These are phyloP conservation scores for Grosmannia serpens DNA, from an alignment of 2,329 filamentous ascomycete genomes.

Conservation along the genomic window DNA sequence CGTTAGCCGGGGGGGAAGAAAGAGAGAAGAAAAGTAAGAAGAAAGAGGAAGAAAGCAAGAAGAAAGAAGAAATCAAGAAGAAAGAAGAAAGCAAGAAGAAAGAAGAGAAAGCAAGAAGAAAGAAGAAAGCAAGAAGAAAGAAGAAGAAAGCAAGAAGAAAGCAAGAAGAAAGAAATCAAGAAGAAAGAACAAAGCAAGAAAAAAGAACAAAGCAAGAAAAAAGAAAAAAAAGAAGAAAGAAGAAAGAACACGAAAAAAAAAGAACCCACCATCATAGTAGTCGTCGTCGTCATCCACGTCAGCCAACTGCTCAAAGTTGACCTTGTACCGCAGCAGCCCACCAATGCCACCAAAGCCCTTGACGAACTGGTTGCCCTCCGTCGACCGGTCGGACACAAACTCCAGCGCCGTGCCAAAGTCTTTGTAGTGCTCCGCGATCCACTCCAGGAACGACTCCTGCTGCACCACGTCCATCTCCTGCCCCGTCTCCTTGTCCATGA, in stretches of 20 bases:
- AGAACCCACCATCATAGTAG: slow-evolving; percentile 60
- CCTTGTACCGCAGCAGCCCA: slow-evolving; percentile 94
- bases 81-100: slow-evolving; percentile 11
- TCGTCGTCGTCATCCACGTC: slow-evolving; percentile 88
- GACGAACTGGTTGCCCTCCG: slow-evolving; percentile 98
- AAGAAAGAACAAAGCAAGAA: neutral
- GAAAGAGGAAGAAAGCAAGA: neutral
- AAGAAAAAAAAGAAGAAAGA: neutral
- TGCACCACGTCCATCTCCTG: slow-evolving; percentile 94
- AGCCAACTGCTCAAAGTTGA: slow-evolving; percentile 98
- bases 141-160: neutral
- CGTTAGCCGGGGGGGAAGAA: neutral
- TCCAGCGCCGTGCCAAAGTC: slow-evolving; percentile 93
- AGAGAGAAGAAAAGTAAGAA: neutral
- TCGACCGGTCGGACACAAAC: slow-evolving; percentile 95
- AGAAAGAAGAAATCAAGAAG: neutral
- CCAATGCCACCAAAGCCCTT: slow-evolving; percentile 99
- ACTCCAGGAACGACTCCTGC: slow-evolving; percentile 92
- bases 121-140: slow-evolving; percentile 11
- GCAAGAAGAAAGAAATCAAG: neutral
- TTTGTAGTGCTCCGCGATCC: slow-evolving; percentile 97
- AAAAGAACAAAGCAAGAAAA: neutral
- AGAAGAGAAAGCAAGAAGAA: neutral
- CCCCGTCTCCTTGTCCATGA: slow-evolving; percentile 91
- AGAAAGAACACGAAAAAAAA: neutral